Percentiles rank a stretch among this genome's conserved stretches.
These are phyloP conservation scores for Puccinellia tenuiflora DNA, from an alignment of 176 grass and related monocot genomes.

Conservation along the genomic window DNA sequence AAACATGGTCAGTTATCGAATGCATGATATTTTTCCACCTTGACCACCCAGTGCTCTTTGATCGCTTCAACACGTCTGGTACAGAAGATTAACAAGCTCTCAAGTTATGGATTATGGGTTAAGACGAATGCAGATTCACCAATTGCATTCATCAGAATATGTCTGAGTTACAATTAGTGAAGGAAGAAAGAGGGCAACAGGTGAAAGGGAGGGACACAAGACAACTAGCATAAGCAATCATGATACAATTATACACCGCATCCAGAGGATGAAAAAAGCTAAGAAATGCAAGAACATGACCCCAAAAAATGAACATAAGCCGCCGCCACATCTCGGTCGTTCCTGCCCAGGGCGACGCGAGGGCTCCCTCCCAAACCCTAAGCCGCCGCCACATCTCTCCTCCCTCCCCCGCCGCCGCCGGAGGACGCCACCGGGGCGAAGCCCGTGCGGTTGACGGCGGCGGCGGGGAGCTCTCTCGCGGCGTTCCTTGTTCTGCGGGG, in stretches of 20 bases:
- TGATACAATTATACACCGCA: neutral
- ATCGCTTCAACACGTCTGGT: neutral
- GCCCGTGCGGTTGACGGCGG: too few species aligned
- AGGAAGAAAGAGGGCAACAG: neutral
- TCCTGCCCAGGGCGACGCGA: too few species aligned
- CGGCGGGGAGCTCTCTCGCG: too few species aligned
- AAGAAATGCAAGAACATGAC: neutral
- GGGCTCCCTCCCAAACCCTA: too few species aligned
- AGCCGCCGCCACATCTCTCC: too few species aligned
- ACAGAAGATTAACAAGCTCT: neutral
- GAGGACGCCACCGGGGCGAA: too few species aligned
- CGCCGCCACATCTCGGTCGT: too few species aligned
- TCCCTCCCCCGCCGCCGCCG: too few species aligned
- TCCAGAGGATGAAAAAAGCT: neutral
- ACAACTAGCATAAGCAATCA: neutral
- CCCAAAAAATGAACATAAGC: neutral
- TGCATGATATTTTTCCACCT: constrained; percentile 75
- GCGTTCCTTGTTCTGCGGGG: too few species aligned
- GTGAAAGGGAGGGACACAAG: neutral
- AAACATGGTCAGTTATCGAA: constrained; percentile 77
- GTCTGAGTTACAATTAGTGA: neutral
- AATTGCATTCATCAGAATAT: neutral
- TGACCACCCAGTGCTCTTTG: constrained; percentile 1
- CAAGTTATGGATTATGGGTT: neutral
- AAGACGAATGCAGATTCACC: neutral